Base-by-base conservation (phyloP, 2,329 filamentous ascomycete genomes). In the Mycogone perniciosa region DNA sequence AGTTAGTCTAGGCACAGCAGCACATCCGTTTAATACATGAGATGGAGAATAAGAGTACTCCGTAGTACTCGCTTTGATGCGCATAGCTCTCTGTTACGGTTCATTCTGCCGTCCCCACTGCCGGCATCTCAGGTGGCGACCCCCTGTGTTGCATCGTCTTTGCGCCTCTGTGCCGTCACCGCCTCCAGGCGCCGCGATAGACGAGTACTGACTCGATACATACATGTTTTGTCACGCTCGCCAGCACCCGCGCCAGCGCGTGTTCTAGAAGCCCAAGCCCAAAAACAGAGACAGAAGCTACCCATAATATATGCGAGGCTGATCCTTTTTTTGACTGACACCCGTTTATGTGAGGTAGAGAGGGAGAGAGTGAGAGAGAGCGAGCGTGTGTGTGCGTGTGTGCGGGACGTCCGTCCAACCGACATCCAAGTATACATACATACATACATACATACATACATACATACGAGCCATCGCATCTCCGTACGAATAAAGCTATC, bases 271-370 rank as follows among this genome's bases (percentile, higher is more conserved):
- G 20, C 20, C 20, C 20, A 20, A 20, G 20, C 20, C 20, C 20
- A 20, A 20, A 20, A 20, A 20, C 20, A 35, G 33, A 7, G 33
- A 35, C 33, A 35, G 33, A 35, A 35, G 7, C 33, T 8, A 35
- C 33, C 20, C 20, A 20, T 20, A 20, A 20, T 20, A 20, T 20
- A 20, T 20, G 20, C 20, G 20, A 20, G 20, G 20, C 20, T 20
- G 7, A 35, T 35, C 33, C 33, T 35, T 35, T 11, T 37, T 51
- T 42, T 41, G 39, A 45, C 44, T 42, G 47, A 44, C 47, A 42
- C 30, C 48, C 44, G 45, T n/a, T 37, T 31, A 38, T 29, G 31
- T 26, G 31, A 33, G 42, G 31, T 26, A 31, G 46, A 42, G 46
- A 37, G 42, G 31, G 31, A 31, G 46, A 42, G 46, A 37, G 31